Conservation (phyloP, 257 asterid species). For the Solanum chiquidenum region DNA sequence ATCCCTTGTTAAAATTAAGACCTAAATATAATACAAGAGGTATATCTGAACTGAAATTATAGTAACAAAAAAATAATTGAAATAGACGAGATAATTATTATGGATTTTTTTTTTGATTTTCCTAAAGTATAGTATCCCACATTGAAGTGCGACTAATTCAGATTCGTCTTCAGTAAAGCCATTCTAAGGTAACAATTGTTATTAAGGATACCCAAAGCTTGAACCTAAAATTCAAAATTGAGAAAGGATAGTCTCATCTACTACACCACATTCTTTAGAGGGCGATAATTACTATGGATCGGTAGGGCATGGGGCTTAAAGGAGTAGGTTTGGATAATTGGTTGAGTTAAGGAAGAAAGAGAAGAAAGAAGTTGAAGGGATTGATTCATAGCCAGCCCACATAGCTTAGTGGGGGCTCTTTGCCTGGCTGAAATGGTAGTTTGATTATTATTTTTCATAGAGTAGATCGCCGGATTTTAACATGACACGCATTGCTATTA, state of each 20-base stretch:
- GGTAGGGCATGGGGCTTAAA: neutral
- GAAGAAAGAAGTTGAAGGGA: neutral
- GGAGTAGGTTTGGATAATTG: neutral
- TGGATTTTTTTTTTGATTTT: too few species aligned
- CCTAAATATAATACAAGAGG: too few species aligned
- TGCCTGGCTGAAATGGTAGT: neutral
- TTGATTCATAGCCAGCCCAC: neutral
- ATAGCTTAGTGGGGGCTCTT: neutral
- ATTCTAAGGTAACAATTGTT: too few species aligned
- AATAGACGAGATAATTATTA: too few species aligned
- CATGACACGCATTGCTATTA: conserved; percentile 2
- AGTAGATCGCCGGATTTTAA: neutral
- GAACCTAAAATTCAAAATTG: too few species aligned
- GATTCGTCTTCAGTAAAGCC: accelerated
- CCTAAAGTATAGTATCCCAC: accelerated
- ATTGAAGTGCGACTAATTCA: too few species aligned
- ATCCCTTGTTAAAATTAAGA: too few species aligned
- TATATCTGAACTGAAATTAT: too few species aligned
- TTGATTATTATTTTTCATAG: neutral
- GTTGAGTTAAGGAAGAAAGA: neutral
- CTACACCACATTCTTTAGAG: too few species aligned
- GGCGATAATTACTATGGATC: neutral
- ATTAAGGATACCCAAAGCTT: accelerated
- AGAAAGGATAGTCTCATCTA: too few species aligned
- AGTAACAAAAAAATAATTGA: neutral